Evolutionary conservation across 345 rosid species (phyloP), one percentile per base, ranked within the genome.

Genomic region (Trapa incisa): DNA sequence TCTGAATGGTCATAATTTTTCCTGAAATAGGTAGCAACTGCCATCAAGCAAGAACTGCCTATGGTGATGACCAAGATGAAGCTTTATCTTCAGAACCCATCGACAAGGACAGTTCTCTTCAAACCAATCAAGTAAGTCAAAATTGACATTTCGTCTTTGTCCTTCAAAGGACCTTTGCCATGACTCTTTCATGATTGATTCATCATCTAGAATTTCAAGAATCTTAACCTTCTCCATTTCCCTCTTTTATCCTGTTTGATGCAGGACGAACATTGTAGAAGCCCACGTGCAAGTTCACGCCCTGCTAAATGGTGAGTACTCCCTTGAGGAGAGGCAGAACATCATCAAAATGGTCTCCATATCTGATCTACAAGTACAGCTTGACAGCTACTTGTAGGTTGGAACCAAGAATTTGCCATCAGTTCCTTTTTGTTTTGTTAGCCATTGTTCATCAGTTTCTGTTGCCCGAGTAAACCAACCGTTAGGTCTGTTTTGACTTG

Each of bases 201-300:
- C 16, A 16, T 56, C 45, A 68, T 41, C 43, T 41, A 41, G 7
- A 8, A 41, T 41, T 8, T 8, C 43, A 41, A 41, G 43, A 41
- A 4, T 8, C 43, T 41, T 41, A 41, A 4, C 43, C 7, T 4
- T 4, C 7, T 41, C 7, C 7, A 3, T 41, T 8, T 0, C 43
- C 43, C 43, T 45, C 32, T 36, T 61, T 29, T 64, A 33, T 13
- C 54, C 29, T 53, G 61, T 53, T 71, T 2, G 54, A 45, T 69
- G 76, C 87, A 94, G 99, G 92, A 90, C 97, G 67, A 91, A 94
- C 74, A 91, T 91, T 39, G 85, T 91, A 66, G 99, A 94, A 81
- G 99, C 99, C 60, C 96, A 94, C 80, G 62, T 82, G 15, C 97
- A 94, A 75, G 85, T 94, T 35, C 88, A 79, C 66, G 73, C 88